phyloP scores from a whole-genome alignment of 2,329 filamentous ascomycete species.

The Aspergillus unguis region DNA sequence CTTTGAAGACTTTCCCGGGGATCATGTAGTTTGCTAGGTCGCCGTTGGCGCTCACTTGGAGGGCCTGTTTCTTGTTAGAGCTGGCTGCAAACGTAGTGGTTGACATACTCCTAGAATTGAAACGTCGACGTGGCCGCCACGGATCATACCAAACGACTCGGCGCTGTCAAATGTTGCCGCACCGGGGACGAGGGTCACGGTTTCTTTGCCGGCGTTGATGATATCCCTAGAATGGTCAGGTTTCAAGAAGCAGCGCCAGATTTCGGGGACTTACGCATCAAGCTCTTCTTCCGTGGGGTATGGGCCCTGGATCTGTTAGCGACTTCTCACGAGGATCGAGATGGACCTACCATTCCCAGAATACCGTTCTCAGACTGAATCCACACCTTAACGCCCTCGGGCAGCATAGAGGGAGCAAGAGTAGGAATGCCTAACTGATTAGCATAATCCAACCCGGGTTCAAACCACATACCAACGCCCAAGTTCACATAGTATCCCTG shows the following conservation, averaged over 20 bases:
- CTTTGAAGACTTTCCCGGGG: conserved; percentile 79
- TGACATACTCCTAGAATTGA: conserved; percentile 66
- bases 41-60: conserved; percentile 74
- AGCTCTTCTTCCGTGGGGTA: conserved; percentile 71
- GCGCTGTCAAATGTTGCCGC: conserved; percentile 74
- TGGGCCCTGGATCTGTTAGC: conserved; percentile 49
- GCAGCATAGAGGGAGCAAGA: conserved; percentile 73
- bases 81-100: conserved; percentile 15
- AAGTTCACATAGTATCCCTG: conserved; percentile 44
- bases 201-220: conserved; percentile 86
- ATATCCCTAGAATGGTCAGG: conserved; percentile 53
- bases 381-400: conserved; percentile 68
- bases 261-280: conserved; percentile 49
- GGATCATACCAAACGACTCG: conserved; percentile 85
- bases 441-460: background rate
- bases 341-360: conserved; percentile 59
- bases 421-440: conserved; percentile 67
- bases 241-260: conserved; percentile 6
- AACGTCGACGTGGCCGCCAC: conserved; percentile 78
- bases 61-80: conserved; percentile 44
- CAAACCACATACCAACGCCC: conserved; percentile 28
- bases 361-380: conserved; percentile 86
- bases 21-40: conserved; percentile 91
- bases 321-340: background rate
- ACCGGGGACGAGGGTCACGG: conserved; percentile 73